Evolutionary conservation across 345 rosid species (phyloP).

Genomic region (Erucastrum elatum): DNA sequence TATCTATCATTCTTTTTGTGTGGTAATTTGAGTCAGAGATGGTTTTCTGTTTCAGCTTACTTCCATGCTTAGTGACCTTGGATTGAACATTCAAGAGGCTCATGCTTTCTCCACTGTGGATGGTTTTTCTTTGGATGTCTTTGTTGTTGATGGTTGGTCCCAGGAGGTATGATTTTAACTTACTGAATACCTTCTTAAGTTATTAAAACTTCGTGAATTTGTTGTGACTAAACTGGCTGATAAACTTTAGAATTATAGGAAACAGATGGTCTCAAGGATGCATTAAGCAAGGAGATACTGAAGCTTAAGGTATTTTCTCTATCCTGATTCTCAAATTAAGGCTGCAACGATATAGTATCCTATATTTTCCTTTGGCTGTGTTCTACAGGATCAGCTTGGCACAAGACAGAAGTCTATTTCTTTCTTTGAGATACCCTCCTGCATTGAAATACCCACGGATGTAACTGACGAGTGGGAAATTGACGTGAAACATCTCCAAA

Average conservation of each 20-base stretch:
- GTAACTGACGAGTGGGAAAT: slow-evolving; percentile 98
- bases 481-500: slow-evolving; percentile 65
- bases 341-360: background rate
- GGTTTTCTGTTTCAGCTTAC: slow-evolving; percentile 61
- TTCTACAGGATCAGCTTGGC: slow-evolving; percentile 58
- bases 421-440: slow-evolving; percentile 52
- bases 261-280: slow-evolving; percentile 65
- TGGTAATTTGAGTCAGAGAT: slow-evolving; percentile 22
- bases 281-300: slow-evolving; percentile 62
- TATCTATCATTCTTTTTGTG: background rate
- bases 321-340: slow-evolving; percentile 5
- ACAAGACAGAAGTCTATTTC: slow-evolving; percentile 49
- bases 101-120: slow-evolving; percentile 92
- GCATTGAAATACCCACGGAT: slow-evolving; percentile 82
- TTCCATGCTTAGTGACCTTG: slow-evolving; percentile 83
- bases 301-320: slow-evolving; percentile 68
- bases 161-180: slow-evolving; percentile 58
- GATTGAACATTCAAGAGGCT: slow-evolving; percentile 93
- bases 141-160: slow-evolving; percentile 97
- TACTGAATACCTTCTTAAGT: background rate
- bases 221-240: slow-evolving; percentile 19
- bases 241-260: slow-evolving; percentile 51
- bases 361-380: slow-evolving; percentile 32
- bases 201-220: slow-evolving; percentile 20
- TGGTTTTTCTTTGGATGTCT: slow-evolving; percentile 91